Evolutionary conservation across 176 grass and related monocot genomes (phyloP), one percentile per base, ranked within the genome.

Genomic region (Oryza punctata): DNA sequence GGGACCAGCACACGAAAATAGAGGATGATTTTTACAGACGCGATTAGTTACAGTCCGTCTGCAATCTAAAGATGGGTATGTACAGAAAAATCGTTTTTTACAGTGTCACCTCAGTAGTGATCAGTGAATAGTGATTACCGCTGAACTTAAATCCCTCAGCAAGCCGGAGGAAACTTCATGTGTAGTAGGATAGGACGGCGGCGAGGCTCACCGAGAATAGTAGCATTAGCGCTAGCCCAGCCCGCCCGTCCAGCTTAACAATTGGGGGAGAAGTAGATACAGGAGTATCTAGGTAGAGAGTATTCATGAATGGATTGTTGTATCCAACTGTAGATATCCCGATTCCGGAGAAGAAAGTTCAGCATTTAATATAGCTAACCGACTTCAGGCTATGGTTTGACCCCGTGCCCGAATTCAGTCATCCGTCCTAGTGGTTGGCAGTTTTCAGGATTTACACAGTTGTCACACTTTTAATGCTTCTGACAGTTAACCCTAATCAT

Each of bases 401-500:
- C 66, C 38, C 47, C n/a, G 28, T 50, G 35, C n/a, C 69, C 60
- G 68, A 37, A 89, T 70, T 81, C 50, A 44, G 52, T 16, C 19
- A 19, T 13, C 1, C 44, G 28, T 2, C 64, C 23, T 70, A 73
- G 78, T 46, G 0, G 73, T 78, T 73, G 88, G 84, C 73, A 26
- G 67, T 78, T 90, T 82, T 12, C 24, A 60, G 78, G 1, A 65
- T 67, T 37, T 73, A 73, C 73, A 54, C 24, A 26, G 26, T 77
- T 77, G 35, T 86, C 78, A 78, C 10, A 45, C 35, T 78, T 82
- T 86, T 73, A 86, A 46, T 90, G 83, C 66, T 24, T 64, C 10
- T 35, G 33, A 35, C 5, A 35, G 33, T 35, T 35, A 35, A 35
- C 33, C 33, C 33, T 35, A 35, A 35, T 35, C 33, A 35, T 35